These are phyloP conservation scores for Cavenderia fasciculata DNA, from an alignment of 78 protist species.

Conservation along the genomic window DNA sequence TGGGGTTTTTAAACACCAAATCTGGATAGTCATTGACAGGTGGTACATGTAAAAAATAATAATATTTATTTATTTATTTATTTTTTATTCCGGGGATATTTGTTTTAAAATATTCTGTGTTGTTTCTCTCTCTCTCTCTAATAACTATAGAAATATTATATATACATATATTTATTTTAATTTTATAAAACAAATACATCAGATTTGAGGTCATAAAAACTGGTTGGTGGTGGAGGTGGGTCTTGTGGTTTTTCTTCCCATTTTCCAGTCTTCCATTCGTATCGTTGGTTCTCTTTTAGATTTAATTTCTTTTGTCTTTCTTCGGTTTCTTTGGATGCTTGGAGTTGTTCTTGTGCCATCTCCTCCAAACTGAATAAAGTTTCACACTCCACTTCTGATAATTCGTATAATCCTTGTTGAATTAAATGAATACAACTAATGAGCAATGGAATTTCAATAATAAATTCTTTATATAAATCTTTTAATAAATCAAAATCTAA, in stretches of 20 bases:
- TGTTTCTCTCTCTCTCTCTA: too few species aligned
- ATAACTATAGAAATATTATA: background rate
- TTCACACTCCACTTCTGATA: constrained; percentile 56
- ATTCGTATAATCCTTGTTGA: constrained; percentile 57
- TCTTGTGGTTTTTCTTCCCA: constrained; percentile 67
- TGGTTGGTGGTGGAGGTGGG: constrained; percentile 67
- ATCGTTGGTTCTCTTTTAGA: constrained; percentile 24
- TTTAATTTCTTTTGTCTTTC: background rate
- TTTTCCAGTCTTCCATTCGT: constrained; percentile 63
- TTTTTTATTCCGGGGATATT: background rate
- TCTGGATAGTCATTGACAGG: too few species aligned
- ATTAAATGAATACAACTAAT: constrained; percentile 52
- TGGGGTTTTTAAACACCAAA: too few species aligned
- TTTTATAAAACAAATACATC: constrained; percentile 75
- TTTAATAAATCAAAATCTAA: constrained; percentile 59
- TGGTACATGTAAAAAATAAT: too few species aligned
- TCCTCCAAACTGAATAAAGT: constrained; percentile 56
- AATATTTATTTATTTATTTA: too few species aligned
- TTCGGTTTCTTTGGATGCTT: too few species aligned
- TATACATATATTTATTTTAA: background rate
- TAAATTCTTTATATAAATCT: constrained; percentile 69
- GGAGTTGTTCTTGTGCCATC: constrained; percentile 64
- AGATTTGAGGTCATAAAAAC: constrained; percentile 25
- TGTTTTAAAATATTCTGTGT: too few species aligned
- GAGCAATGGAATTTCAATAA: constrained; percentile 67